phyloP scores from a whole-genome alignment of 768 basidiomycete genomes.

The Suillus clintonianus region DNA sequence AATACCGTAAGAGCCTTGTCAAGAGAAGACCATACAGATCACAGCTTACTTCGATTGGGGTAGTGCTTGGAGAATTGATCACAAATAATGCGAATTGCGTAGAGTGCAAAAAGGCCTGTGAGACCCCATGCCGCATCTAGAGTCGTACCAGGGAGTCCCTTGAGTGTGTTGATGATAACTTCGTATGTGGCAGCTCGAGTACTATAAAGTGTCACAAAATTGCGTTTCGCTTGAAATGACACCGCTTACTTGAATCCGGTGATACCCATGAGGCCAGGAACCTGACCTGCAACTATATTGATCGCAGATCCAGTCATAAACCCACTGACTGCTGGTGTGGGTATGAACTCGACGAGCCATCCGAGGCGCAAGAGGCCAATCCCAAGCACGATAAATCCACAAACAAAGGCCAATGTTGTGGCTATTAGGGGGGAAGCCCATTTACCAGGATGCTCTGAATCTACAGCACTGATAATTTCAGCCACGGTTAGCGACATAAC shows the following conservation, averaged over 20 bases:
- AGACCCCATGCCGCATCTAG: conserved; percentile 93
- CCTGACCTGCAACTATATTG: conserved; percentile 84
- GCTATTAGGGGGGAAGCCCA: conserved; percentile 80
- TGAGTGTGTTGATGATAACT: conserved; percentile 93
- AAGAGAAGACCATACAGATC: neutral
- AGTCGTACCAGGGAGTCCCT: conserved; percentile 67
- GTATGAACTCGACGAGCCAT: conserved; percentile 95
- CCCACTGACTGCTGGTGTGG: conserved; percentile 78
- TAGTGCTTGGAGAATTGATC: conserved; percentile 52
- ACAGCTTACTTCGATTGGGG: conserved; percentile 57
- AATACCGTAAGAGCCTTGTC: neutral
- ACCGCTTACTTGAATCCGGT: conserved; percentile 73
- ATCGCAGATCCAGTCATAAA: conserved; percentile 99
- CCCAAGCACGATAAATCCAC: conserved; percentile 88
- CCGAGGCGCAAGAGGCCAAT: conserved; percentile 90
- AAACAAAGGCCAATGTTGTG: conserved; percentile 79
- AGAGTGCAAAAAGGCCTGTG: conserved; percentile 68
- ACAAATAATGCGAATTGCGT: conserved; percentile 64
- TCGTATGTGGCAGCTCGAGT: conserved; percentile 83
- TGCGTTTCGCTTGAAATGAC: neutral
- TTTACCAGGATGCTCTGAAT: conserved; percentile 50
- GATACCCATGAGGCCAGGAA: conserved; percentile 89
- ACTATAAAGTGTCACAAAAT: conserved; percentile 38
- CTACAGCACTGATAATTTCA: conserved; percentile 73
- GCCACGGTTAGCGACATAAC: conserved; percentile 93